These are phyloP conservation scores for Pyrenophora seminiperda DNA, from an alignment of 2,329 filamentous ascomycete species.

Conservation along the genomic window DNA sequence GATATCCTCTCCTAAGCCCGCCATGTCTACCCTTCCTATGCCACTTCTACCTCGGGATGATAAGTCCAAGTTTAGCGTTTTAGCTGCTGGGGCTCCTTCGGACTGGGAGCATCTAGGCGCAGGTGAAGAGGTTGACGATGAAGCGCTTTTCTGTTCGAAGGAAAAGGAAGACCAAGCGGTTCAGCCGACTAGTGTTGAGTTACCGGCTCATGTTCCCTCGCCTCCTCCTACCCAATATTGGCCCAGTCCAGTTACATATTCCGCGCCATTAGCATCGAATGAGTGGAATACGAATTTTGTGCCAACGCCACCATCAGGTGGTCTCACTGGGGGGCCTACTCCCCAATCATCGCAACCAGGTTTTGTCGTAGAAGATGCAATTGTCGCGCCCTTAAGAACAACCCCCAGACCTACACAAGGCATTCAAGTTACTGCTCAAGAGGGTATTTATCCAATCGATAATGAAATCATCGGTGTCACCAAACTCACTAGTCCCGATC, in stretches of 20 bases:
- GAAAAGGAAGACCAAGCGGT: conserved; percentile 21
- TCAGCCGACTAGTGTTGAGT: conserved; percentile 36
- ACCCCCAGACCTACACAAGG: conserved; percentile 26
- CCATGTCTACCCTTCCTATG: conserved; percentile 23
- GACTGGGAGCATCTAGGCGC: conserved; percentile 48
- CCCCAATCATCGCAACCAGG: conserved; percentile 25
- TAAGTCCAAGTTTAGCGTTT: conserved; percentile 38
- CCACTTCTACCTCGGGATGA: conserved; percentile 36
- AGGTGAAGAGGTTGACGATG: conserved; percentile 44
- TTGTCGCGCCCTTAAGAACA: conserved; percentile 22
- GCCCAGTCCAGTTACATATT: conserved; percentile 39
- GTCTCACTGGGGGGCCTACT: conserved; percentile 20
- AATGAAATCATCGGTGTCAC: neutral
- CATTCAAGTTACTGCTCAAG: conserved; percentile 15
- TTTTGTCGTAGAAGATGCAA: conserved; percentile 30
- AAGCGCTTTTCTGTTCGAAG: conserved; percentile 39
- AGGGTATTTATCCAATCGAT: neutral
- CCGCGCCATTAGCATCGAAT: conserved; percentile 17
- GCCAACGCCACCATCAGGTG: conserved; percentile 39
- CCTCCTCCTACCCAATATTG: conserved; percentile 36
- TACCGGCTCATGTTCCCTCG: conserved; percentile 34
- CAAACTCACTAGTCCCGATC: conserved; percentile 1
- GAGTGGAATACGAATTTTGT: conserved; percentile 33
- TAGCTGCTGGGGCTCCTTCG: conserved; percentile 44
- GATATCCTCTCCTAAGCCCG: conserved; percentile 34